Evolutionary conservation across 257 asterid species (phyloP), one percentile per base, ranked within the genome.

Genomic region (Cordia subcordata): DNA sequence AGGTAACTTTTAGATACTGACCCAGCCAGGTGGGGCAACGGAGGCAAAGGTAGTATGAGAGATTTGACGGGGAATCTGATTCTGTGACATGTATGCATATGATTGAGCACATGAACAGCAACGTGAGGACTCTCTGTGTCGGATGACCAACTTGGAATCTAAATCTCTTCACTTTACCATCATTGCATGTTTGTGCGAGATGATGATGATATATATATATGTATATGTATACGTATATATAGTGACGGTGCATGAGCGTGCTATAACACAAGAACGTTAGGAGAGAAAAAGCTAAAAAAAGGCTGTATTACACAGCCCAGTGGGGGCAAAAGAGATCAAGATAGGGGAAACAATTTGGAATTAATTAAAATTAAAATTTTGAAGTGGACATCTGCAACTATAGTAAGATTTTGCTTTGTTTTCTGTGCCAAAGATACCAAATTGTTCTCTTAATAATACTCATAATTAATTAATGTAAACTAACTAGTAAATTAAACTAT

Each of bases 361-460:
- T 27, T 27, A 1, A 1, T 27, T 27, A 1, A 1, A 1, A 1
- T 27, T 27, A 1, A 1, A 1, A 1, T 27, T 27, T 27, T 27
- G 35, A 27, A 63, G 58, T 67, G 57, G 60, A 52, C 62, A 45
- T 37, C 20, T 11, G 19, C 63, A 49, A 54, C 37, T 33, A 47
- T 63, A 44, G 57, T 60, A 66, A 62, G 76, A 65, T 71, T 70
- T 71, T 54, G 68, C 77, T 68, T 69, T 44, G 72, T 68, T 68
- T 80, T 74, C 65, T 68, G 75, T 68, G 81, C 80, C 73, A 53
- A n/a, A 62, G 60, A 55, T 52, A 57, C 55, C 45, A 35, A 17
- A 23, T 57, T 19, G 1, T n/a, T n/a, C 50, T 23, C 6, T 27
- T 27, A 27, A 6, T 27, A 6, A n/a, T n/a, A n/a, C n/a, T n/a